These are phyloP conservation scores for Colletotrichum orbiculare DNA, from an alignment of 2,329 filamentous ascomycete genomes.

Conservation along the genomic window DNA sequence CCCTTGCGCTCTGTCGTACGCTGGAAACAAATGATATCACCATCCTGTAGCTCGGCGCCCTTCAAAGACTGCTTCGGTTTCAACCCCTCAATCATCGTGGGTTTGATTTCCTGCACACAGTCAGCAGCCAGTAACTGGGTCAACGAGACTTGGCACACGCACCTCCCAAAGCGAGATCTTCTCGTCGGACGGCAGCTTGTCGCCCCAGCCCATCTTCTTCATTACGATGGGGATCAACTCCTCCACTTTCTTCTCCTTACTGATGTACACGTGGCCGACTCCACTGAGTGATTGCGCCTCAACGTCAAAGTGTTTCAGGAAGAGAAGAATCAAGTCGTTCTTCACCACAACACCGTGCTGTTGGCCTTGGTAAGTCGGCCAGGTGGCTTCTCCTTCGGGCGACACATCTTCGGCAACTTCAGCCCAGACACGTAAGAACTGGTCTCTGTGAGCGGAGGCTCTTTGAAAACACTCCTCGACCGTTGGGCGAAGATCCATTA, in stretches of 20 bases:
- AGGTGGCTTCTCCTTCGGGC: constrained; percentile 75
- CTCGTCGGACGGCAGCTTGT: constrained; percentile 73
- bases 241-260: constrained; percentile 86
- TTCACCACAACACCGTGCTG: constrained; percentile 67
- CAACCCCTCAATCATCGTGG: constrained; percentile 94
- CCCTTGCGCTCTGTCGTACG: constrained; percentile 64
- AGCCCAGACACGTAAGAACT: constrained; percentile 86
- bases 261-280: constrained; percentile 86
- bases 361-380: constrained; percentile 72
- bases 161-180: constrained; percentile 82
- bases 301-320: constrained; percentile 91
- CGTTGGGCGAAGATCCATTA: constrained; percentile 80
- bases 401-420: constrained; percentile 78
- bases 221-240: constrained; percentile 84
- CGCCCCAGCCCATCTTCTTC: constrained; percentile 86
- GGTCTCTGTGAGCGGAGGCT: constrained; percentile 70
- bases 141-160: constrained; percentile 38
- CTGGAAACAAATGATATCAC: constrained; percentile 97
- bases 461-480: constrained; percentile 74
- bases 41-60: constrained; percentile 94
- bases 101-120: constrained; percentile 82
- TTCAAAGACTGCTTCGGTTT: constrained; percentile 91
- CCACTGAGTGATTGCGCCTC: constrained; percentile 80
- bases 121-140: constrained; percentile 37
- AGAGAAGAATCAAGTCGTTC: constrained; percentile 79